These are phyloP conservation scores for Apiospora rasikravindrae DNA, from an alignment of 2,329 filamentous ascomycete species.

Conservation along the genomic window DNA sequence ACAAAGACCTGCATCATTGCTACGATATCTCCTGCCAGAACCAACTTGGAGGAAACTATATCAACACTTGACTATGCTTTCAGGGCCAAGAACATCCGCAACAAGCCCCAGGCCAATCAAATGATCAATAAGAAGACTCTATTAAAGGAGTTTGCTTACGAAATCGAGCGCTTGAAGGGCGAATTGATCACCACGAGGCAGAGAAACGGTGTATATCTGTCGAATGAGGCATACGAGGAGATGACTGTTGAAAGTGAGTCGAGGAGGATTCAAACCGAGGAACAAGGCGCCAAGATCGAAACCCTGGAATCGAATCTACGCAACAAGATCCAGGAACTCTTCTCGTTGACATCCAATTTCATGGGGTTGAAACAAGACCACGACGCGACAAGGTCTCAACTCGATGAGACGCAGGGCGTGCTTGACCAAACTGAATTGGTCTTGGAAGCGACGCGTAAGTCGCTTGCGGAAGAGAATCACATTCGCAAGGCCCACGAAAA, in stretches of 20 bases:
- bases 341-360: constrained; percentile 84
- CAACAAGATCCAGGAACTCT: constrained; percentile 93
- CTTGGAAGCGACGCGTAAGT: constrained; percentile 75
- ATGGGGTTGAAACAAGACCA: constrained; percentile 89
- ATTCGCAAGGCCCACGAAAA: constrained; percentile 83
- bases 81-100: constrained; percentile 96
- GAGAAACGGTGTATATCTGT: constrained; percentile 92
- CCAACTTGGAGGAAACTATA: constrained; percentile 96
- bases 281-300: constrained; percentile 90
- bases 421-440: constrained; percentile 89
- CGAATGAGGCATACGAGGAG: constrained; percentile 87
- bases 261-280: constrained; percentile 85
- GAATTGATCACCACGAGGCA: constrained; percentile 92
- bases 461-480: constrained; percentile 78
- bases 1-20: constrained; percentile 99
- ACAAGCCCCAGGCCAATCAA: constrained; percentile 95
- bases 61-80: constrained; percentile 98
- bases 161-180: constrained; percentile 93
- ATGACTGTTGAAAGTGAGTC: constrained; percentile 93
- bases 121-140: constrained; percentile 92
- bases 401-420: constrained; percentile 81
- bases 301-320: constrained; percentile 88
- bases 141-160: constrained; percentile 84
- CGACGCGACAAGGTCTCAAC: constrained; percentile 71
- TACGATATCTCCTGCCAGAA: constrained; percentile 91